Evolutionary conservation across 306 rosid species (phyloP), one percentile per base, ranked within the genome.

Genomic region (Cercis canadensis): DNA sequence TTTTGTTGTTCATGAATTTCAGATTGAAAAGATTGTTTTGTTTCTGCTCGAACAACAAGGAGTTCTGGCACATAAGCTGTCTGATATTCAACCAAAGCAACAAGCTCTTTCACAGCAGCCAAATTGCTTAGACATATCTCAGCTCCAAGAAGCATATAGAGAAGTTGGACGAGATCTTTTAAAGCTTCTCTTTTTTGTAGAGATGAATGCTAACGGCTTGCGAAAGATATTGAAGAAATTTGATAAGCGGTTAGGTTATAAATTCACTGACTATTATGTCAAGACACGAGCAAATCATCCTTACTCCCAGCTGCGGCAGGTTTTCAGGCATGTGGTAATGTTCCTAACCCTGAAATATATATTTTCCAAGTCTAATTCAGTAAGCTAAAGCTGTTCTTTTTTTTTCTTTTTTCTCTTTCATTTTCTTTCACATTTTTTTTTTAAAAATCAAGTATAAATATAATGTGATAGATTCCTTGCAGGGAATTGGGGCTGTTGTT

Each of bases 221-320:
- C 90, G 97, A 75, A 95, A 95, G 88, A 95, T 95, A 76, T 84
- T 95, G 82, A 95, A 95, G 88, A 95, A 95, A 83, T 85, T 95
- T 62, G 99, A 95, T 64, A 95, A 95, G 75, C 90, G 96, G 47
- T 79, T 91, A 32, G 80, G 99, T 71, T 89, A 87, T 74, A 86
- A 89, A 78, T 94, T 94, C 86, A 78, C 99, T 15, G 87, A 94
- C 52, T 86, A 87, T 73, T 94, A 91, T 73, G 95, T 94, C 68
- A 86, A 89, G 82, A 94, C 99, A 10, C 96, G 99, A 0, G 96
- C 97, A 54, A 94, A 94, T 81, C 99, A 94, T 83, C 99, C 99
- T 6, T 91, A 94, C 82, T 94, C 99, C 18, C 99, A 91, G 79
- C 86, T 94, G 71, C 92, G 90, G 76, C 97, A 94, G 92, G 92